Evolutionary conservation across 75 land plant genomes (phyloP).

Genomic region (Selaginella tamariscina): DNA sequence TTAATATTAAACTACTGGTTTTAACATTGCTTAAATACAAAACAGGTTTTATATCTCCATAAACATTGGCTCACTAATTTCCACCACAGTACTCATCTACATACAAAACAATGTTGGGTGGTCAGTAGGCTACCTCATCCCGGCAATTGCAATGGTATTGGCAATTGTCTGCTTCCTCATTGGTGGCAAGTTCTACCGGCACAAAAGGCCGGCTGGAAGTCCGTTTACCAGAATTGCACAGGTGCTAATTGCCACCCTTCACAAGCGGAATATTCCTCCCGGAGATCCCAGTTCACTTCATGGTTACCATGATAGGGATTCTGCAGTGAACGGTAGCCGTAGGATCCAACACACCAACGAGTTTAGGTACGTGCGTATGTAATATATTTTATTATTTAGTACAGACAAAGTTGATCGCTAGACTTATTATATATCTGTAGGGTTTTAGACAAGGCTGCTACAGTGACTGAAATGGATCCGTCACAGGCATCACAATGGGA

Average conservation of each 20-base stretch:
- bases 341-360: neutral
- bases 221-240: constrained; percentile 4
- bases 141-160: neutral
- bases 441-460: constrained; percentile 6
- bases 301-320: neutral
- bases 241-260: neutral
- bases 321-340: neutral
- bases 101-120: constrained; percentile 9
- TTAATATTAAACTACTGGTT: no score
- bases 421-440: neutral
- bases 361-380: neutral
- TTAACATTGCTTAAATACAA: no score
- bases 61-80: neutral
- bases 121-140: neutral
- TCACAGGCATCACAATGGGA: neutral
- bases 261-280: neutral
- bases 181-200: neutral
- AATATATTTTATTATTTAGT: neutral
- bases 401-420: neutral
- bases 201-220: constrained; percentile 2
- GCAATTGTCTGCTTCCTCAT: neutral
- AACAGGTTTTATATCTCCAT: constrained; percentile 11
- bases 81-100: constrained; percentile 3
- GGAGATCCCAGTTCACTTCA: neutral
- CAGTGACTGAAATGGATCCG: neutral